These are phyloP conservation scores for Leptographium procerum DNA, from an alignment of 2,329 filamentous ascomycete species.

Conservation along the genomic window DNA sequence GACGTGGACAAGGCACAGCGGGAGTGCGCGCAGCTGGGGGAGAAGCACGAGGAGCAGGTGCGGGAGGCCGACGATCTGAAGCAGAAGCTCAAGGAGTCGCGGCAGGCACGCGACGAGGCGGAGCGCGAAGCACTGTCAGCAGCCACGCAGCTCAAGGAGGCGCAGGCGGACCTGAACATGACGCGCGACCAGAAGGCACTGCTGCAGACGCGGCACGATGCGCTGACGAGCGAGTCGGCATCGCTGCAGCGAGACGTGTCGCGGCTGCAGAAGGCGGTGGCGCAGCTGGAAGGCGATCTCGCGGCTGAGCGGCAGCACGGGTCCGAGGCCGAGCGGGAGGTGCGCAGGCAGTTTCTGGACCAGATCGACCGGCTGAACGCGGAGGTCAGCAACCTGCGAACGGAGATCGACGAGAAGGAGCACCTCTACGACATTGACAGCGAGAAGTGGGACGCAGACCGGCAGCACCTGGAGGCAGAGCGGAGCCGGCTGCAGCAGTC, in stretches of 20 bases:
- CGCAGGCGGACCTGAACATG: slow-evolving; percentile 47
- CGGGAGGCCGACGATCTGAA: slow-evolving; percentile 35
- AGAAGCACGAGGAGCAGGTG: slow-evolving; percentile 34
- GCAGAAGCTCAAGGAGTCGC: slow-evolving; percentile 29
- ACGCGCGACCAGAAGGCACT: slow-evolving; percentile 54
- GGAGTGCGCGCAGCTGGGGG: slow-evolving; percentile 40
- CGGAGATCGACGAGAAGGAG: slow-evolving; percentile 57
- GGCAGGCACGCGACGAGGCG: slow-evolving; percentile 29
- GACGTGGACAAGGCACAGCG: slow-evolving; percentile 46
- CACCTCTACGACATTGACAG: slow-evolving; percentile 59
- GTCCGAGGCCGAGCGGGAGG: slow-evolving; percentile 47
- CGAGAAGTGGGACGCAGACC: slow-evolving; percentile 62
- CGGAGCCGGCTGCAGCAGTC: slow-evolving; percentile 57
- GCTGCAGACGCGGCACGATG: slow-evolving; percentile 57
- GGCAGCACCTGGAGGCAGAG: slow-evolving; percentile 52
- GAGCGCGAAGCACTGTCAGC: slow-evolving; percentile 27
- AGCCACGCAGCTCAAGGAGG: slow-evolving; percentile 39
- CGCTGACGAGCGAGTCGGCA: slow-evolving; percentile 52
- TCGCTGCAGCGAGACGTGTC: slow-evolving; percentile 55
- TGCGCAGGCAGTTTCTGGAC: slow-evolving; percentile 23
- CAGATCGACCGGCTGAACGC: slow-evolving; percentile 41
- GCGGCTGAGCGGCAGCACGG: slow-evolving; percentile 47
- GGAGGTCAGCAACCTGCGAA: slow-evolving; percentile 51
- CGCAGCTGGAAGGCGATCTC: slow-evolving; percentile 36
- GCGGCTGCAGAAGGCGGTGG: slow-evolving; percentile 32